phyloP scores from a whole-genome alignment of 345 rosid genomes.

The Turritis glabra region DNA sequence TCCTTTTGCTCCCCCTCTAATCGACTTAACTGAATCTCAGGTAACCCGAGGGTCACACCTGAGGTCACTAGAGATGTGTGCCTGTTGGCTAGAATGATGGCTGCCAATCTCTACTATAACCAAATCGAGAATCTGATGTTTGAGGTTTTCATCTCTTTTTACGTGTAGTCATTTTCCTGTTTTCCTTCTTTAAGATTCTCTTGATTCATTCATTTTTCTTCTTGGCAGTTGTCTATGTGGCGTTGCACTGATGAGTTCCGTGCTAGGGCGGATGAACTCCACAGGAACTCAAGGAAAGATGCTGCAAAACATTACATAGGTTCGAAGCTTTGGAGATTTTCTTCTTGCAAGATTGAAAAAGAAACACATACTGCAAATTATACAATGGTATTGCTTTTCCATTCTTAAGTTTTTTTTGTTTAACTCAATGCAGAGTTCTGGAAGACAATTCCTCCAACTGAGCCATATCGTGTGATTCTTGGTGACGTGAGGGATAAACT shows the following conservation, averaged over 20 bases:
- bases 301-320: constrained; percentile 99
- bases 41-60: constrained; percentile 98
- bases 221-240: constrained; percentile 97
- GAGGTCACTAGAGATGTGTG: constrained; percentile 99
- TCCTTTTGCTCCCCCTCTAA: background rate
- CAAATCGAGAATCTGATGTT: constrained; percentile 97
- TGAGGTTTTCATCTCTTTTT: constrained; percentile 57
- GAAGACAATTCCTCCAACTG: constrained; percentile 84
- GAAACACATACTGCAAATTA: background rate
- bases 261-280: constrained; percentile 69
- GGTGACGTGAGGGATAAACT: constrained; percentile 91
- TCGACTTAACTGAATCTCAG: constrained; percentile 37
- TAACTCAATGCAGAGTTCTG: constrained; percentile 65
- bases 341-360: background rate
- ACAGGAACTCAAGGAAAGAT: constrained; percentile 74
- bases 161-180: background rate
- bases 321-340: constrained; percentile 24
- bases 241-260: constrained; percentile 98
- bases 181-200: background rate
- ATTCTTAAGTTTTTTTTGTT: background rate
- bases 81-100: constrained; percentile 98
- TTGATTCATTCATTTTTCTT: background rate
- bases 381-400: constrained; percentile 3
- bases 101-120: constrained; percentile 87
- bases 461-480: constrained; percentile 95